These are phyloP conservation scores for Trichoderma guizhouense DNA, from an alignment of 2,329 filamentous ascomycete species.

Conservation along the genomic window DNA sequence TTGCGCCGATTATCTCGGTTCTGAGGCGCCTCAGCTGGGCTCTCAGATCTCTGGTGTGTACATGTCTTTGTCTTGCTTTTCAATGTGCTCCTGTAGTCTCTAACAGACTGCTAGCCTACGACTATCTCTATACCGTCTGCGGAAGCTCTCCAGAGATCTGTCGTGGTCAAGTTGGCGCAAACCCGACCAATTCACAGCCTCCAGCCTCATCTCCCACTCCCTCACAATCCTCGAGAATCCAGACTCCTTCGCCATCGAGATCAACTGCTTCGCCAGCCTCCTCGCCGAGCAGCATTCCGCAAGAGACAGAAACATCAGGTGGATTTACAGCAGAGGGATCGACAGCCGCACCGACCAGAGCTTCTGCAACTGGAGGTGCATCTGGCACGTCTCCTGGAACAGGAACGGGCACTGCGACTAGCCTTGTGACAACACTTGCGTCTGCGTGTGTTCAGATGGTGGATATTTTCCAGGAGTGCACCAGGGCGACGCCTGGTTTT, in stretches of 20 bases:
- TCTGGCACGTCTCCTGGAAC: background rate
- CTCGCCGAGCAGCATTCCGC: background rate
- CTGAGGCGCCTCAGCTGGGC: slow-evolving; percentile 24
- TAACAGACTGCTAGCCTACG: slow-evolving; percentile 25
- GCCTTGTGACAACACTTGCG: slow-evolving; percentile 17
- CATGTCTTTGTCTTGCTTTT: background rate
- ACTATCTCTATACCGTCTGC: slow-evolving; percentile 27
- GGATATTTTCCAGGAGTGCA: slow-evolving; percentile 28
- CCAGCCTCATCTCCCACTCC: background rate
- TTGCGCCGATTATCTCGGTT: slow-evolving; percentile 30
- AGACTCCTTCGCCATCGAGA: background rate
- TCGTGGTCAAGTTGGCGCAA: background rate
- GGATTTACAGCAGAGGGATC: background rate
- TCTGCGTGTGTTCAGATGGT: slow-evolving; percentile 29
- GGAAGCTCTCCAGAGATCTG: background rate
- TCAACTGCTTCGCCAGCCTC: slow-evolving; percentile 1
- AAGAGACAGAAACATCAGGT: background rate
- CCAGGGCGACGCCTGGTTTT: slow-evolving; percentile 26
- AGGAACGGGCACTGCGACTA: background rate
- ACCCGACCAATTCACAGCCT: background rate
- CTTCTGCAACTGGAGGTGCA: background rate
- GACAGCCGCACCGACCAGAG: background rate
- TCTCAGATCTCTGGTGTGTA: slow-evolving; percentile 27
- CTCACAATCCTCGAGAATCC: background rate
- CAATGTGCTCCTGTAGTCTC: background rate